phyloP scores from a whole-genome alignment of 768 basidiomycete genomes.

The Lyophyllum decastes region DNA sequence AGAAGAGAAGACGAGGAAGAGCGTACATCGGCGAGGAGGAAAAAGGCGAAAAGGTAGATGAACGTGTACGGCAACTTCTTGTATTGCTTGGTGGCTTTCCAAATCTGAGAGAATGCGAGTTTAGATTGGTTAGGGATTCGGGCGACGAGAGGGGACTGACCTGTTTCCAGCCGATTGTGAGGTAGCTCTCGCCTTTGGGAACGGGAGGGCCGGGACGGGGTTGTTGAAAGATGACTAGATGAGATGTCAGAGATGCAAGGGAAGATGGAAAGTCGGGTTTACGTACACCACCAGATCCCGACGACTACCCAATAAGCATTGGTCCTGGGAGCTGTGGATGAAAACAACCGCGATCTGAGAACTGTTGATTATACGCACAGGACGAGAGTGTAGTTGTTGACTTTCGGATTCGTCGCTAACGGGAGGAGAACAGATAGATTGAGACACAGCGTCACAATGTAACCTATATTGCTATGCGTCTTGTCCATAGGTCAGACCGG shows the following conservation, averaged over 20 bases:
- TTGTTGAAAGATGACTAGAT: constrained; percentile 77
- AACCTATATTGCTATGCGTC: constrained; percentile 80
- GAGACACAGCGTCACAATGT: constrained; percentile 61
- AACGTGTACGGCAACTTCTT: constrained; percentile 82
- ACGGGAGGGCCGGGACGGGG: constrained; percentile 81
- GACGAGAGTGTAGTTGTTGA: constrained; percentile 74
- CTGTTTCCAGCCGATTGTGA: constrained; percentile 88
- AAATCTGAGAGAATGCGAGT: constrained; percentile 51
- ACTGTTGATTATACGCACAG: constrained; percentile 44
- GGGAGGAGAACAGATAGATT: constrained; percentile 76
- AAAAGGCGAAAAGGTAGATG: constrained; percentile 73
- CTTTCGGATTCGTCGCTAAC: constrained; percentile 53
- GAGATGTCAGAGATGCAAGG: background rate
- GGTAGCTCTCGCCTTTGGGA: constrained; percentile 73
- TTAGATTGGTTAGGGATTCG: background rate
- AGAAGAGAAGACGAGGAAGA: background rate
- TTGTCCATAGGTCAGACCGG: constrained; percentile 22
- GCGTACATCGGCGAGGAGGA: constrained; percentile 76
- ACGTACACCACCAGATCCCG: constrained; percentile 89
- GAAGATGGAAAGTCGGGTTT: background rate
- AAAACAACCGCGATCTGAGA: background rate
- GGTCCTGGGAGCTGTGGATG: constrained; percentile 40
- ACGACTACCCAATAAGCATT: constrained; percentile 77
- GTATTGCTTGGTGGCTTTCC: constrained; percentile 73
- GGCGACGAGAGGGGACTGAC: constrained; percentile 30